These are phyloP conservation scores for Acorus calamus DNA, from an alignment of 106 monocot genomes.

Conservation along the genomic window DNA sequence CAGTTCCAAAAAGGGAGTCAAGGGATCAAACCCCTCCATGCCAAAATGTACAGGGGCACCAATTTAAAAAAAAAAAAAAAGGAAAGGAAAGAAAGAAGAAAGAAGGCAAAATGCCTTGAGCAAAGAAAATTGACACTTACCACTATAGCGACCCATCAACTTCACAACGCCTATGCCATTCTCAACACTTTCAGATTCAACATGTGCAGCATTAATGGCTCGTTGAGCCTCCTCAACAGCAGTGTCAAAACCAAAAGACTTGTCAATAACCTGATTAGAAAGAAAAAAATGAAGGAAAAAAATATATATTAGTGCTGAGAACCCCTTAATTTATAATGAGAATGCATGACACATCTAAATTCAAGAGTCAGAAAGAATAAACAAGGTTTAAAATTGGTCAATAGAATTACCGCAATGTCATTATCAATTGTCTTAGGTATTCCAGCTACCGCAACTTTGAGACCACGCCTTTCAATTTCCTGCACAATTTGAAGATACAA, in stretches of 20 bases:
- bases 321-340: no score
- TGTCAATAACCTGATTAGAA: slow-evolving; percentile 18
- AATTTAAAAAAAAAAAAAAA: background rate
- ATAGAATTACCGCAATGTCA: slow-evolving; percentile 1
- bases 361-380: background rate
- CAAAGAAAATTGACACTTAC: slow-evolving; percentile 7
- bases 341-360: no score
- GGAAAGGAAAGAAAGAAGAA: background rate
- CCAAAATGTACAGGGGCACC: no score
- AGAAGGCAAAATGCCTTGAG: background rate
- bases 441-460: no score
- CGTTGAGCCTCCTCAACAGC: slow-evolving; percentile 30
- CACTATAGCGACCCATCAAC: slow-evolving; percentile 35
- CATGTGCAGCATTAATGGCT: slow-evolving; percentile 26
- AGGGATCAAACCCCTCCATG: no score
- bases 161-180: slow-evolving; percentile 32
- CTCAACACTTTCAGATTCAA: slow-evolving; percentile 21
- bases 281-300: background rate
- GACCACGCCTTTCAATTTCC: no score
- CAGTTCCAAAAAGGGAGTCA: no score
- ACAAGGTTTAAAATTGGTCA: background rate
- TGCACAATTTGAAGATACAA: no score
- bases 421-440: slow-evolving; percentile 2
- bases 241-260: slow-evolving; percentile 33
- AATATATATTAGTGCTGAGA: background rate